These are phyloP conservation scores for Plantago ovata DNA, from an alignment of 257 asterid genomes.

Conservation along the genomic window DNA sequence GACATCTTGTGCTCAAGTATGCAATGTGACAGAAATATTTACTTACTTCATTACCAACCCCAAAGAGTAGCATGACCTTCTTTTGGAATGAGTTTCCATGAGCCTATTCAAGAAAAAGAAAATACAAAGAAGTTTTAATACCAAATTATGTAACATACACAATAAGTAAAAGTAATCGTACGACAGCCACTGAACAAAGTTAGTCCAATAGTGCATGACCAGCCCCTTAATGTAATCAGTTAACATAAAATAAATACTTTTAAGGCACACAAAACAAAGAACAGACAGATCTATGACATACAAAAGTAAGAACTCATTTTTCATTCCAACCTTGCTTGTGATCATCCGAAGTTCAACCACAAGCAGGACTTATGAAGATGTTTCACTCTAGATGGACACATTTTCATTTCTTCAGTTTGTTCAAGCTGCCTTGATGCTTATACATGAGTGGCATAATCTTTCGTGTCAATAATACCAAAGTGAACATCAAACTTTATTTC, in stretches of 20 bases:
- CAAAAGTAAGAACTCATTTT: neutral
- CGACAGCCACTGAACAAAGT: neutral
- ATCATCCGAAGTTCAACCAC: neutral
- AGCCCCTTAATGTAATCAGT: neutral
- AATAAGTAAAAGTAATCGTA: neutral
- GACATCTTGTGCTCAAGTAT: neutral
- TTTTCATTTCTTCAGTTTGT: neutral
- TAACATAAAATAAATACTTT: neutral
- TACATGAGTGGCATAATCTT: neutral
- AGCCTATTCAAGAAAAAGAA: conserved; percentile 39
- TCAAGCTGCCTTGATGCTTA: neutral
- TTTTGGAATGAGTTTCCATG: conserved; percentile 96
- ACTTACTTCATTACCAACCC: conserved; percentile 79
- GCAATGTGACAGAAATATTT: conserved; percentile 15
- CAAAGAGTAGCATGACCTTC: conserved; percentile 82
- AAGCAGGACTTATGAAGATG: neutral
- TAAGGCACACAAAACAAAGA: neutral
- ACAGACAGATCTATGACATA: neutral
- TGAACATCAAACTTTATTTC: neutral
- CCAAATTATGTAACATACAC: neutral
- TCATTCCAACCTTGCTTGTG: neutral
- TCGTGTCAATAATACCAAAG: neutral
- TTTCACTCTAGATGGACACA: neutral
- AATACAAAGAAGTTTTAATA: conserved; percentile 5
- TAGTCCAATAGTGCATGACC: neutral